Percentiles rank a stretch among this genome's conserved stretches.
phyloP scores from a whole-genome alignment of 352 stramenopile genomes.

The Phytophthora ramorum region DNA sequence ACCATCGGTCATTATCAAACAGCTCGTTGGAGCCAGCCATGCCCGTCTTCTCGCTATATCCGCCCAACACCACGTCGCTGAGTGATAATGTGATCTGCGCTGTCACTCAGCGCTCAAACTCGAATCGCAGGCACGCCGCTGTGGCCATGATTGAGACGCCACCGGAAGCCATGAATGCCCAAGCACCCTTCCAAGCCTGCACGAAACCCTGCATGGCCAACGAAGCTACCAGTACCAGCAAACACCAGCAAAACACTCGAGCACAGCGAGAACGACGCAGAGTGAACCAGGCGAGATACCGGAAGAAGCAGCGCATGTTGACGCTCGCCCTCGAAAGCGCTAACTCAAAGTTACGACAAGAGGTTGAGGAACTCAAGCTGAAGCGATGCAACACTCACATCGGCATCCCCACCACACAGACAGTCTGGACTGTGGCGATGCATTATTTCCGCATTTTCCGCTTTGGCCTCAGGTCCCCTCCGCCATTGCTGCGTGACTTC shows the following conservation, averaged over 20 bases:
- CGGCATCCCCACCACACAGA: neutral
- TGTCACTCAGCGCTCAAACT: neutral
- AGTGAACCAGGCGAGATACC: conserved; percentile 2
- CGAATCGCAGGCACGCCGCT: neutral
- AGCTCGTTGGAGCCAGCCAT: neutral
- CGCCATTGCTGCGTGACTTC: neutral
- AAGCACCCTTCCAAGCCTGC: neutral
- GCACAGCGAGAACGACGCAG: conserved; percentile 1
- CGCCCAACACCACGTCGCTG: neutral
- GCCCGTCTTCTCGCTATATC: neutral
- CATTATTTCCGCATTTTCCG: conserved; percentile 12
- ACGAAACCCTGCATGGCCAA: neutral
- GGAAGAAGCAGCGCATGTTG: neutral
- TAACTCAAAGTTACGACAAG: conserved; percentile 1
- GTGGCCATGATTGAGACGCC: neutral
- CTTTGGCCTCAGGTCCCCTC: neutral
- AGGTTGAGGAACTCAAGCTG: neutral
- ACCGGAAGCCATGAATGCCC: neutral
- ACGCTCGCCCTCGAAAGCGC: neutral
- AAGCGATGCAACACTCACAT: neutral
- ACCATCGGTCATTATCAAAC: neutral
- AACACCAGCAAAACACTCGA: neutral
- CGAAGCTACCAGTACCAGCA: neutral
- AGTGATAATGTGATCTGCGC: conserved; percentile 7
- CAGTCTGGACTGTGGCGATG: conserved; percentile 1